Conservation (phyloP, 139 green algal species). For the Eudorina sp. region DNA sequence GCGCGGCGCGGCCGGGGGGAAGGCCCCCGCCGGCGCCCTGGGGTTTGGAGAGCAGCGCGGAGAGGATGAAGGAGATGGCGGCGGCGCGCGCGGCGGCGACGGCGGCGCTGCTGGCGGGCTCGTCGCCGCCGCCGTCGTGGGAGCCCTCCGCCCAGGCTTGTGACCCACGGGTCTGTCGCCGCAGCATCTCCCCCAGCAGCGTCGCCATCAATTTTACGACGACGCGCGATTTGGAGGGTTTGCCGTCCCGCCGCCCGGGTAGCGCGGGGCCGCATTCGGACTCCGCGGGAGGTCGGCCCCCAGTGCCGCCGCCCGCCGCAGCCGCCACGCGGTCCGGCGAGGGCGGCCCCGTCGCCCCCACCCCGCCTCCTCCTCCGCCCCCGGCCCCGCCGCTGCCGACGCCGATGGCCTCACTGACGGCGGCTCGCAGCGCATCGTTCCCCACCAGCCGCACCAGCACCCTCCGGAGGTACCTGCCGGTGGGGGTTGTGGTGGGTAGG, state of each 20-base stretch:
- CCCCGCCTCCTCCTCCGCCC: neutral
- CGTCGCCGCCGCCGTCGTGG: neutral
- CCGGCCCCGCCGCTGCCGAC: neutral
- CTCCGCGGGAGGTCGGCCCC: neutral
- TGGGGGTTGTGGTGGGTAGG: no score
- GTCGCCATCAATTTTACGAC: neutral
- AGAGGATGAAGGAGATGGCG: neutral
- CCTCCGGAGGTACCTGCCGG: slow-evolving; percentile 1
- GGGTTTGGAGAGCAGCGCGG: neutral
- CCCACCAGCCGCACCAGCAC: neutral
- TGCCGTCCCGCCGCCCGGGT: neutral
- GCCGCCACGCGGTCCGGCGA: neutral
- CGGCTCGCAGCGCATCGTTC: neutral
- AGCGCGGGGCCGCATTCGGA: neutral
- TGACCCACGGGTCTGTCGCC: neutral
- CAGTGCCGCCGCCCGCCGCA: neutral
- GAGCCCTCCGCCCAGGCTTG: neutral
- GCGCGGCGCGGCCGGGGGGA: neutral
- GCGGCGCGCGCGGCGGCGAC: neutral
- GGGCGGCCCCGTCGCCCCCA: no score
- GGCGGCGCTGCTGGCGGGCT: neutral
- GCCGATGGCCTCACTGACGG: neutral
- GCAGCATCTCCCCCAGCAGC: neutral
- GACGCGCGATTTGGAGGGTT: neutral
- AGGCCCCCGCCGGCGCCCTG: slow-evolving; percentile 14